Evolutionary conservation across 805 yeast genomes (phyloP).

Genomic region (Ogataea nonfermentans): DNA sequence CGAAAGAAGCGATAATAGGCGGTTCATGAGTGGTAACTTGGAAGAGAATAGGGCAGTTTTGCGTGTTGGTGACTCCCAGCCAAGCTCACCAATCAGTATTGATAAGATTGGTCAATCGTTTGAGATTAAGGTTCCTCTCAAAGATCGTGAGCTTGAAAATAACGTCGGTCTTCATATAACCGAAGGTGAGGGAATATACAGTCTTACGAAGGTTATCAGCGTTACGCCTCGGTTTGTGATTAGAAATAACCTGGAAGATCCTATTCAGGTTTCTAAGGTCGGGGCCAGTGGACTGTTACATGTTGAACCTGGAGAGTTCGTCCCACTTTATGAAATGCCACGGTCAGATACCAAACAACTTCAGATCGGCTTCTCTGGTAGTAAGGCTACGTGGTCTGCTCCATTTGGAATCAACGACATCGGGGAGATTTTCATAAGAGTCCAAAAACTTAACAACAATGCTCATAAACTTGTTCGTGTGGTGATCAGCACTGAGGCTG

Average conservation of each 20-base stretch:
- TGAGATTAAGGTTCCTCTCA: slow-evolving; percentile 48
- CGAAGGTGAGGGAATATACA: slow-evolving; percentile 86
- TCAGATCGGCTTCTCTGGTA: slow-evolving; percentile 54
- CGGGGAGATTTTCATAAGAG: slow-evolving; percentile 76
- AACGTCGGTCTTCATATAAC: slow-evolving; percentile 70
- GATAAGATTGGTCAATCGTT: slow-evolving; percentile 86
- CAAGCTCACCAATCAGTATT: slow-evolving; percentile 75
- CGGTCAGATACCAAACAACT: slow-evolving; percentile 58
- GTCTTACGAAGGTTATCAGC: slow-evolving; percentile 71
- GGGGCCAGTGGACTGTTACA: slow-evolving; percentile 55
- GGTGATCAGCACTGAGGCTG: slow-evolving; percentile 73
- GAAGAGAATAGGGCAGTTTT: slow-evolving; percentile 65
- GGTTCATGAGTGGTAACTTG: slow-evolving; percentile 29
- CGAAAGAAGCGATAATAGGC: slow-evolving; percentile 38
- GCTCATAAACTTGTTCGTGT: slow-evolving; percentile 72
- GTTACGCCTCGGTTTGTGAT: slow-evolving; percentile 81
- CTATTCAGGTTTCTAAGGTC: slow-evolving; percentile 61
- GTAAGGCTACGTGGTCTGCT: slow-evolving; percentile 73
- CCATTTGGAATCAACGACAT: slow-evolving; percentile 83
- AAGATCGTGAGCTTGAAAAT: slow-evolving; percentile 55
- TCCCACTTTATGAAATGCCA: slow-evolving; percentile 66
- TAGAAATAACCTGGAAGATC: slow-evolving; percentile 55
- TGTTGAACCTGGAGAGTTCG: slow-evolving; percentile 45
- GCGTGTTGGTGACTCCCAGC: slow-evolving; percentile 62
- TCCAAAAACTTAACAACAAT: slow-evolving; percentile 51